phyloP scores from a whole-genome alignment of 305 asterid species.

The Fraxinus platypoda region DNA sequence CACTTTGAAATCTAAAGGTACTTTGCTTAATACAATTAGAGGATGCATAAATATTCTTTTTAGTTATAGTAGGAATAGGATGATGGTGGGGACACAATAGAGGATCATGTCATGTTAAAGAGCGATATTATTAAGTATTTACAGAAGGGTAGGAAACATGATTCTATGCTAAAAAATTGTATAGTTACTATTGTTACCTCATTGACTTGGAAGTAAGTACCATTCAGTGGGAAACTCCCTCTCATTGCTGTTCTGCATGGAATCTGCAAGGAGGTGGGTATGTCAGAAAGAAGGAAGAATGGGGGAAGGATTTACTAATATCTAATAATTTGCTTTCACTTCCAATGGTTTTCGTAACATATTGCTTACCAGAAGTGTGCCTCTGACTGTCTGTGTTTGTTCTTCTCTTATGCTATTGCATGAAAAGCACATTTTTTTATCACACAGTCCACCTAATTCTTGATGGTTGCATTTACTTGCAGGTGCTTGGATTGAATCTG shows the following conservation, averaged over 20 bases:
- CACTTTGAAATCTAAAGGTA: not conserved
- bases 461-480: conserved; percentile 50
- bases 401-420: conserved; percentile 72
- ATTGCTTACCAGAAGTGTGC: conserved; percentile 83
- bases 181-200: conserved; percentile 48
- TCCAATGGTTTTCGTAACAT: not conserved
- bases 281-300: conserved; percentile 20
- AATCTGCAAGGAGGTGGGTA: conserved; percentile 43
- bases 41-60: not conserved
- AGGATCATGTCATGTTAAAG: conserved; percentile 8
- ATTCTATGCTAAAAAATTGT: not conserved
- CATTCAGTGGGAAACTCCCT: conserved; percentile 92
- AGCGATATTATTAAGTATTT: not conserved
- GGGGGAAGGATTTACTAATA: not conserved
- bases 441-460: conserved; percentile 59
- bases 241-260: conserved; percentile 95
- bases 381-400: conserved; percentile 71
- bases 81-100: not conserved
- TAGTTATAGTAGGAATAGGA: not conserved
- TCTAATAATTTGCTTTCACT: conserved; percentile 2
- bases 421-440: conserved; percentile 54
- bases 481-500: conserved; percentile 68
- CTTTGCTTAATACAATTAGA: not conserved
- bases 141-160: conserved; percentile 2
- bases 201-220: conserved; percentile 93